phyloP scores from a whole-genome alignment of 371 early-diverging fungal genomes.

The Gilbertella persicaria region DNA sequence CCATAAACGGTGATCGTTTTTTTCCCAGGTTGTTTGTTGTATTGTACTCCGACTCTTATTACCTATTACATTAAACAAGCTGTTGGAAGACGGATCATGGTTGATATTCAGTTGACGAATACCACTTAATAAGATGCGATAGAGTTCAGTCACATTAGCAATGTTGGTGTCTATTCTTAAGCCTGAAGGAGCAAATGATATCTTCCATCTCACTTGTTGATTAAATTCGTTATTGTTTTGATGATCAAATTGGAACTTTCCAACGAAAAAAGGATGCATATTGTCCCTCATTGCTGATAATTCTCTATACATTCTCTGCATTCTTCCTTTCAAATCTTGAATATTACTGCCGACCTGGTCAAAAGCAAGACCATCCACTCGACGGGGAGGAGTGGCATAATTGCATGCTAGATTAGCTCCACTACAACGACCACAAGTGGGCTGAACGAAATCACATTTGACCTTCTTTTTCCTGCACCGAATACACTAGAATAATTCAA shows the following conservation, averaged over 20 bases:
- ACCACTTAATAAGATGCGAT: constrained; percentile 45
- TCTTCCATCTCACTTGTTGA: constrained; percentile 50
- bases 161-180: constrained; percentile 54
- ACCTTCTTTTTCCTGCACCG: constrained; percentile 64
- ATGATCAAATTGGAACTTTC: neutral
- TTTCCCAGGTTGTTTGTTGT: constrained; percentile 1
- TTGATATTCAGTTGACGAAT: constrained; percentile 52
- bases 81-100: constrained; percentile 35
- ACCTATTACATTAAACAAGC: constrained; percentile 28
- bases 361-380: constrained; percentile 57
- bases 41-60: constrained; percentile 2
- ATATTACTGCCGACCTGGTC: constrained; percentile 50
- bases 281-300: constrained; percentile 46
- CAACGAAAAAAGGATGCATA: constrained; percentile 31
- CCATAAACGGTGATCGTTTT: constrained; percentile 42
- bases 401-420: constrained; percentile 41
- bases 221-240: constrained; percentile 9
- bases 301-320: constrained; percentile 41
- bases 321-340: constrained; percentile 44
- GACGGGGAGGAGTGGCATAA: constrained; percentile 46
- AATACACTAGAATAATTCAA: constrained; percentile 38
- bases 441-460: constrained; percentile 62
- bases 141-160: constrained; percentile 52
- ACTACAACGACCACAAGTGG: constrained; percentile 56
- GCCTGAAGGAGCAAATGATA: constrained; percentile 52